phyloP scores from a whole-genome alignment of 2,329 filamentous ascomycete species.

The Xylariaceae sp. region DNA sequence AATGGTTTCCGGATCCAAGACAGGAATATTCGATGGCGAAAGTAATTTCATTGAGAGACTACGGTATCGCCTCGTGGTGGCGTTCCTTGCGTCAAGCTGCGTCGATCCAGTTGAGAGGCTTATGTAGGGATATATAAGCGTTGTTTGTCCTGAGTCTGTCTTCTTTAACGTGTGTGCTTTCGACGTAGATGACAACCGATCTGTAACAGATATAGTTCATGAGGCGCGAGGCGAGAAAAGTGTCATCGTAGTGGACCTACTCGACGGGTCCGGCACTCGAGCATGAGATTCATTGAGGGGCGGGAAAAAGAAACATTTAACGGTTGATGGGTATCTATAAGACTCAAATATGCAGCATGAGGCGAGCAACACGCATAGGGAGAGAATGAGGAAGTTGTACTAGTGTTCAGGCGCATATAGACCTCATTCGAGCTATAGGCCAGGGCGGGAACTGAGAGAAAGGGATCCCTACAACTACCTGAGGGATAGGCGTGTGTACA shows the following conservation, averaged over 20 bases:
- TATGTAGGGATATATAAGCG: constrained; percentile 3
- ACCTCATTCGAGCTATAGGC: neutral
- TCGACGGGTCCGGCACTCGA: constrained; percentile 15
- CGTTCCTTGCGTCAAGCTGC: neutral
- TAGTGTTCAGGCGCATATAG: neutral
- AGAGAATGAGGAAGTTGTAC: neutral
- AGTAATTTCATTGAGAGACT: neutral
- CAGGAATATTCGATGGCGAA: neutral
- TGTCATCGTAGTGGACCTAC: constrained; percentile 10
- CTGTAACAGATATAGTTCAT: neutral
- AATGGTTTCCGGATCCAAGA: neutral
- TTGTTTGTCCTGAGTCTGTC: neutral
- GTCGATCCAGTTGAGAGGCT: neutral
- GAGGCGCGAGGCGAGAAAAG: constrained; percentile 4
- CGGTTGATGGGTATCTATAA: constrained; percentile 12
- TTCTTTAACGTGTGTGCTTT: neutral
- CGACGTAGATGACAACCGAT: neutral
- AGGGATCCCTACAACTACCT: neutral
- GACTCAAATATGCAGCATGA: constrained; percentile 22
- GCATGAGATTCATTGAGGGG: constrained; percentile 8
- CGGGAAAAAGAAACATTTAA: constrained; percentile 14
- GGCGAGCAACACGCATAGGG: constrained; percentile 1
- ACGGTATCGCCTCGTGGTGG: neutral
- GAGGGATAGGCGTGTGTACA: neutral
- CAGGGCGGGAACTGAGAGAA: neutral